Conservation (phyloP, 2,329 filamentous ascomycete genomes). For the Aspergillus hiratsukae region DNA sequence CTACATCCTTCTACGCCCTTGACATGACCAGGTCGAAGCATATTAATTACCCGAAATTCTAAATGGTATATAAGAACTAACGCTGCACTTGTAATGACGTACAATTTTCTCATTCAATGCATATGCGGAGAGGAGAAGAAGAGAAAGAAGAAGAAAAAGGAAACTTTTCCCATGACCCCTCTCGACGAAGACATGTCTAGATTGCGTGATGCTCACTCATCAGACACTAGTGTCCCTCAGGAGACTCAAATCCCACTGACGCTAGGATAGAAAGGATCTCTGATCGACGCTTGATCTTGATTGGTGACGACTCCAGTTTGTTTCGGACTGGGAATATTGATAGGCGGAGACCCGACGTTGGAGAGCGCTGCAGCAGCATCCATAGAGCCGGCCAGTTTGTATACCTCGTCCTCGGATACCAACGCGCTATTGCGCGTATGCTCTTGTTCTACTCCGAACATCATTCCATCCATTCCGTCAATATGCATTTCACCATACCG, state of each 20-base stretch:
- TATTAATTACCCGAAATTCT: not conserved
- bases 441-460: slow-evolving; percentile 13
- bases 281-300: not conserved
- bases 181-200: not conserved
- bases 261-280: not conserved
- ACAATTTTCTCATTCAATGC: not conserved
- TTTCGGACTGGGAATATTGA: slow-evolving; percentile 18
- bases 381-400: slow-evolving; percentile 2
- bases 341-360: slow-evolving; percentile 12
- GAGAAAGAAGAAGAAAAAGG: not conserved
- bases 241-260: slow-evolving; percentile 1
- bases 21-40: not conserved
- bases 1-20: not conserved
- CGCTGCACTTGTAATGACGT: not conserved
- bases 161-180: not conserved
- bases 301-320: slow-evolving; percentile 5
- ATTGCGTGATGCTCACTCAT: not conserved
- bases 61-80: not conserved
- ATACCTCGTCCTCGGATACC: not conserved
- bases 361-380: slow-evolving; percentile 1
- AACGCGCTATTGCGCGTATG: slow-evolving; percentile 7
- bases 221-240: not conserved
- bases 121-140: not conserved
- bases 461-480: slow-evolving; percentile 26
- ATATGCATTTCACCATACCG: slow-evolving; percentile 31